These are phyloP conservation scores for Paramecium sexaurelia DNA, from an alignment of 73 alveolate species.

Conservation along the genomic window DNA sequence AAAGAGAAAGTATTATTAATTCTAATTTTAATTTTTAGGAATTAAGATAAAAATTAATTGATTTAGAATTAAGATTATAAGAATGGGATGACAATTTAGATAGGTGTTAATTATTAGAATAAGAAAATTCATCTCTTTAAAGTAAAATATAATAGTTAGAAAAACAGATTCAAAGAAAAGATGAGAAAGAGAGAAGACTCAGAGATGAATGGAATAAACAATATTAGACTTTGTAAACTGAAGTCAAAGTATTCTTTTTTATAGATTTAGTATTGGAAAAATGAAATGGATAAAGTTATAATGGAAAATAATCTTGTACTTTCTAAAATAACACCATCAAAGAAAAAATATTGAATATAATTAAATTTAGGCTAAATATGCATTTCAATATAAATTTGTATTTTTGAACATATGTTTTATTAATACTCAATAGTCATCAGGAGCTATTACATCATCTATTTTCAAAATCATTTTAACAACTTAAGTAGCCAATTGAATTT, in stretches of 20 bases:
- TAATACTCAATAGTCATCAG: conserved; percentile 55
- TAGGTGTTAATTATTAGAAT: background rate
- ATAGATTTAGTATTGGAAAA: conserved; percentile 37
- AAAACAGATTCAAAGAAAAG: background rate
- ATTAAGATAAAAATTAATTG: conserved; percentile 56
- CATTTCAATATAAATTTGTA: background rate
- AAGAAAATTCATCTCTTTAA: background rate
- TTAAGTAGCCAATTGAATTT: conserved; percentile 93
- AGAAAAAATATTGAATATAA: conserved; percentile 50
- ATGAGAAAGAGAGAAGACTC: background rate
- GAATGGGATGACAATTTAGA: conserved; percentile 12
- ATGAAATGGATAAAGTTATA: conserved; percentile 49
- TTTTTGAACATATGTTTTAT: background rate
- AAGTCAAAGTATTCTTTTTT: background rate
- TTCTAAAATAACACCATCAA: conserved; percentile 10
- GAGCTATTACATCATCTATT: conserved; percentile 94
- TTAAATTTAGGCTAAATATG: no score
- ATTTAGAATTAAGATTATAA: background rate
- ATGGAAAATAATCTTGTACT: conserved; percentile 46
- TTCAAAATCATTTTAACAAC: conserved; percentile 98
- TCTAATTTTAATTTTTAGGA: conserved; percentile 14
- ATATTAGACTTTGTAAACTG: conserved; percentile 50
- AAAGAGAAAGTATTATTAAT: conserved; percentile 9
- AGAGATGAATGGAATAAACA: conserved; percentile 44
- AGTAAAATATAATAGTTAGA: background rate